Base-by-base conservation (phyloP, 129 eudicot genomes). In the Helianthus tuberosus region DNA sequence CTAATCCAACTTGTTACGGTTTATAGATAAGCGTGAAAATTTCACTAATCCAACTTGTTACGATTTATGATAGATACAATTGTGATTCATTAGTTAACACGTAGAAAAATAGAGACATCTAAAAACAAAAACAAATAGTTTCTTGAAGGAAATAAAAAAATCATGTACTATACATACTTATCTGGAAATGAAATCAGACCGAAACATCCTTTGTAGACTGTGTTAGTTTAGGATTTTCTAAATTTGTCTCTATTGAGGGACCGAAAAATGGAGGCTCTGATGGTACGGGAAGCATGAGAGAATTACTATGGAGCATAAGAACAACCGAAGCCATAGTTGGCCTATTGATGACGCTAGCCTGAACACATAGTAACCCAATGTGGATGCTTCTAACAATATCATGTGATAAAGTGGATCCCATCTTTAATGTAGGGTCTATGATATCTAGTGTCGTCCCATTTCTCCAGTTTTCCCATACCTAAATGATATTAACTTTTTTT, bases 291-390 rank as follows among this genome's bases (percentile, higher is more conserved):
- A 61, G 66, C 1, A 17, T 32, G 66, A 29, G 0, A 6, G 46
- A 12, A 10, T 0, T 11, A 13, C 46, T 29, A 13, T 61, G 66
- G 0, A 61, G 5, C 66, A 29, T 61, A 61, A 4, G 17, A 12
- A 61, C 66, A 32, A 61, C 66, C 0, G 11, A 61, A 32, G 36
- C 66, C 46, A 61, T 61, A 9, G 66, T 61, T 61, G 66, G 66
- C 44, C 66, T 61, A 13, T 6, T 61, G 20, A 12, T 32, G 17
- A 13, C 20, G 13, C 32, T 29, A 5, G 32, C 11, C 32, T 61
- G 66, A 32, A 61, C 66, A 32, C 66, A 61, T 14, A 61, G 13
- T 32, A 61, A 61, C 5, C 44, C 66, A 32, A 61, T 32, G 3
- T 6, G 46, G 1, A 32, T 32, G 13, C 11, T 61, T 35, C n/a